Conservation (phyloP, 768 basidiomycete genomes). For the Boletus tylopilopsis region DNA sequence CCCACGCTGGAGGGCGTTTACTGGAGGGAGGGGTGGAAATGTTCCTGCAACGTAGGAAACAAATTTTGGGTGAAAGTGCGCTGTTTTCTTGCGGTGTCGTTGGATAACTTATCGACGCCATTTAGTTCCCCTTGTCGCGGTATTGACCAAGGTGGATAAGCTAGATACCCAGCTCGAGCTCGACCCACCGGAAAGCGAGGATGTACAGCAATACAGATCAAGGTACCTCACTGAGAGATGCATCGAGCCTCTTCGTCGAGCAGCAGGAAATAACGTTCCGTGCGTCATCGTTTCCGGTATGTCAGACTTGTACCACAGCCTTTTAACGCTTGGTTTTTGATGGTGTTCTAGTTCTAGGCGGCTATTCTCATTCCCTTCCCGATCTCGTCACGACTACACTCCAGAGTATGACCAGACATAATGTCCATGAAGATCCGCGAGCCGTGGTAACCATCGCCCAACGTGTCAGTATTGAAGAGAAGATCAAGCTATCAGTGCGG, state of each 20-base stretch:
- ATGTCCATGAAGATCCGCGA: slow-evolving; percentile 9
- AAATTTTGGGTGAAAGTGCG: slow-evolving; percentile 10
- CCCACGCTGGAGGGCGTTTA: slow-evolving; percentile 11
- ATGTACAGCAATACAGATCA: not conserved
- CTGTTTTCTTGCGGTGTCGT: not conserved
- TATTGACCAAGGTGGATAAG: slow-evolving; percentile 16
- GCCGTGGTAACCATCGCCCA: slow-evolving; percentile 14
- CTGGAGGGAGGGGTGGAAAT: slow-evolving; percentile 11
- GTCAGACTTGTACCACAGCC: not conserved
- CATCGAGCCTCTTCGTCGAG: not conserved
- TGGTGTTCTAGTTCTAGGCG: not conserved
- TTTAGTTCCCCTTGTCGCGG: slow-evolving; percentile 11
- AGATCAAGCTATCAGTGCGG: slow-evolving; percentile 11
- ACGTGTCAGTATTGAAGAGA: slow-evolving; percentile 12
- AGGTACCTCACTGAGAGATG: not conserved
- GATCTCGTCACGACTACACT: slow-evolving; percentile 1
- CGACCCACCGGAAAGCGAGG: not conserved
- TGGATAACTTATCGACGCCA: not conserved
- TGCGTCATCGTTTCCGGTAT: slow-evolving; percentile 8
- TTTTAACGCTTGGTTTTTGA: not conserved
- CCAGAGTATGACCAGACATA: slow-evolving; percentile 3
- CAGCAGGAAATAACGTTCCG: not conserved
- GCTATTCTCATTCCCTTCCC: slow-evolving; percentile 1
- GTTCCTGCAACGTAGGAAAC: slow-evolving; percentile 1
- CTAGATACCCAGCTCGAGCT: slow-evolving; percentile 1